Evolutionary conservation across 2,329 filamentous ascomycete species (phyloP).

Genomic region (Aspergillus sp.): DNA sequence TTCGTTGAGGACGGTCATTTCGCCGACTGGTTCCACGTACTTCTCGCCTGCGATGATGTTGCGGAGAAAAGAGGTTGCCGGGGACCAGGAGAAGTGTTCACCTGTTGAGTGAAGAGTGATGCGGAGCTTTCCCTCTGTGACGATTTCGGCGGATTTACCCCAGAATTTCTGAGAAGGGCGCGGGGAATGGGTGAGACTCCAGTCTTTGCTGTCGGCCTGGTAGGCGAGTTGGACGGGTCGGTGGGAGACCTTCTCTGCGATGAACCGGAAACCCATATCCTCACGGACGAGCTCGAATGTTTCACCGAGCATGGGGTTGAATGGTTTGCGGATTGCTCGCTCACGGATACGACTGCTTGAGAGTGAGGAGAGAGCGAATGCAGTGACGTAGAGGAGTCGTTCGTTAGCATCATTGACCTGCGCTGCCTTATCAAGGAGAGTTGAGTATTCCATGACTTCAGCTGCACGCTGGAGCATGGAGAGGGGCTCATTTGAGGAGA

Average conservation of each 20-base stretch:
- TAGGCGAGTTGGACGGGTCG: constrained; percentile 89
- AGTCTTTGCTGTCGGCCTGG: constrained; percentile 81
- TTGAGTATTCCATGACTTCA: constrained; percentile 87
- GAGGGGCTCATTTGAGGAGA: constrained; percentile 89
- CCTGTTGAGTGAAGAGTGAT: constrained; percentile 72
- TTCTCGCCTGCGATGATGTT: constrained; percentile 99
- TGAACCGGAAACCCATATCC: constrained; percentile 80
- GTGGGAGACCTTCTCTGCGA: constrained; percentile 95
- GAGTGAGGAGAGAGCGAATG: constrained; percentile 87
- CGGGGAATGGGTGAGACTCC: constrained; percentile 85
- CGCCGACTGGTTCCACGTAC: constrained; percentile 92
- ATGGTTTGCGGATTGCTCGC: constrained; percentile 89
- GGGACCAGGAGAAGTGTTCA: constrained; percentile 84
- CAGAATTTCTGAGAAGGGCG: constrained; percentile 95
- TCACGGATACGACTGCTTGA: constrained; percentile 82
- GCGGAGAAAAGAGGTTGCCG: constrained; percentile 85
- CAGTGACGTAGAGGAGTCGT: constrained; percentile 78
- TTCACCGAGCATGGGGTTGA: constrained; percentile 95
- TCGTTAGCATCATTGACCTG: constrained; percentile 59
- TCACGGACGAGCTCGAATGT: constrained; percentile 90
- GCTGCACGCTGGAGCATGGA: constrained; percentile 85
- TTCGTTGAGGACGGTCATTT: constrained; percentile 83
- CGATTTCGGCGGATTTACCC: constrained; percentile 94
- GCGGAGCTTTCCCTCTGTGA: constrained; percentile 83
- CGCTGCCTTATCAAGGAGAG: constrained; percentile 75